Evolutionary conservation across 495 filamentous ascomycete species (phyloP).

Genomic region (Sordaria brevicollis): DNA sequence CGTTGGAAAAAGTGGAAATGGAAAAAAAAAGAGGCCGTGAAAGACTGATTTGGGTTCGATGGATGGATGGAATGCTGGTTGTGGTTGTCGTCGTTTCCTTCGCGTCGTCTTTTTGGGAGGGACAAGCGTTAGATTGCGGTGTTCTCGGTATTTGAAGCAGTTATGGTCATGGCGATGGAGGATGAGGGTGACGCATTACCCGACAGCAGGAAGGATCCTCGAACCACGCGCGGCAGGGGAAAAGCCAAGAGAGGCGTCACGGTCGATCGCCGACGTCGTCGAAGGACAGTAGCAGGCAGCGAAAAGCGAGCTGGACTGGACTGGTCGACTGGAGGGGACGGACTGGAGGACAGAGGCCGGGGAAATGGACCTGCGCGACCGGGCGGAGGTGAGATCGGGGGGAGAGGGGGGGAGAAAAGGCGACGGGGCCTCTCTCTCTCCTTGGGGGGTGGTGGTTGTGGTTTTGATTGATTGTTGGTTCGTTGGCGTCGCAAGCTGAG

Average conservation of each 20-base stretch:
- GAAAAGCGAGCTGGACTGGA: background rate
- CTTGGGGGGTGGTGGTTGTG: too few relatives aligned
- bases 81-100: background rate
- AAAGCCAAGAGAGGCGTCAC: background rate
- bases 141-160: background rate
- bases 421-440: background rate
- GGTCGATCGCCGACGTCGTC: background rate
- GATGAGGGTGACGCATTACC: background rate
- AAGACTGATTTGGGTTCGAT: background rate
- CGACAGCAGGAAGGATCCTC: background rate
- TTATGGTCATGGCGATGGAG: background rate
- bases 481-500: background rate
- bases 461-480: background rate
- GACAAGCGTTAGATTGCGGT: background rate
- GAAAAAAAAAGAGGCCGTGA: background rate
- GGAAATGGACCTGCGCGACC: background rate
- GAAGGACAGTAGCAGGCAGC: background rate
- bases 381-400: background rate
- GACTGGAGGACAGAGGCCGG: background rate
- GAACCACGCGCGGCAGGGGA: background rate
- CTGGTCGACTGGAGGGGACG: too few relatives aligned
- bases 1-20: background rate
- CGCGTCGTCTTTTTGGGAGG: background rate
- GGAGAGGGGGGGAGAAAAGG: background rate
- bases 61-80: background rate